These are phyloP conservation scores for Saccharum hybrid DNA, from an alignment of 202 grass and related monocot species.

Conservation along the genomic window DNA sequence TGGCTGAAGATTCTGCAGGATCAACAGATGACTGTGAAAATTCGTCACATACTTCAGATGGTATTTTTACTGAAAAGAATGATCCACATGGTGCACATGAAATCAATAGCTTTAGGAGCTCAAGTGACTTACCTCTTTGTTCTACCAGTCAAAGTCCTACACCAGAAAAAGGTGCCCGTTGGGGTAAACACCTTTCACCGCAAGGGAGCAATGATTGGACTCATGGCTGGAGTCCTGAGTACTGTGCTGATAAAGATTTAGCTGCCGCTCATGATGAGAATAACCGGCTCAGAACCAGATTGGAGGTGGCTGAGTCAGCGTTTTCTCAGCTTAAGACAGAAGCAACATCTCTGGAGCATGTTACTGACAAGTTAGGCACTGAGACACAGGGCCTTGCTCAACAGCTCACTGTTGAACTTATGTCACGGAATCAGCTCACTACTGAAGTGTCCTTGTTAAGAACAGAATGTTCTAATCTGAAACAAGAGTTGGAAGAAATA, in stretches of 20 bases:
- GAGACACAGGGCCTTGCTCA: constrained; percentile 74
- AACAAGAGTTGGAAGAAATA: constrained; percentile 78
- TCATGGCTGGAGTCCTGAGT: constrained; percentile 73
- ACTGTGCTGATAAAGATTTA: constrained; percentile 65
- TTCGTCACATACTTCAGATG: constrained; percentile 84
- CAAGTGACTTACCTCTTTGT: constrained; percentile 58
- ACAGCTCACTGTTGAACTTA: constrained; percentile 77
- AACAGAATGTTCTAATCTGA: constrained; percentile 80
- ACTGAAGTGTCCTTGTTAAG: constrained; percentile 80
- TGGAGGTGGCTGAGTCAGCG: constrained; percentile 85
- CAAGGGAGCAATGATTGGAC: constrained; percentile 82
- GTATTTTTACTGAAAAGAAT: constrained; percentile 79
- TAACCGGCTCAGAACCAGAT: constrained; percentile 68
- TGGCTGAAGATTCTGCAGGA: constrained; percentile 64
- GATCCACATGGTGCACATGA: constrained; percentile 61
- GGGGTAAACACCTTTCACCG: constrained; percentile 60
- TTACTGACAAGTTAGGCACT: constrained; percentile 73
- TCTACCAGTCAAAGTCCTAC: constrained; percentile 60
- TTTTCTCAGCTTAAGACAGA: constrained; percentile 95
- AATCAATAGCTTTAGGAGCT: constrained; percentile 60
- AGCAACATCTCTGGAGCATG: constrained; percentile 73
- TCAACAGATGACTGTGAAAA: constrained; percentile 91
- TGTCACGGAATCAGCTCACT: constrained; percentile 77
- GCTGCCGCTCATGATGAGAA: constrained; percentile 75
- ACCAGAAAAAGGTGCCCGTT: constrained; percentile 50